Base-by-base conservation (phyloP, 805 yeast species). In the Saturnispora ahearnii region DNA sequence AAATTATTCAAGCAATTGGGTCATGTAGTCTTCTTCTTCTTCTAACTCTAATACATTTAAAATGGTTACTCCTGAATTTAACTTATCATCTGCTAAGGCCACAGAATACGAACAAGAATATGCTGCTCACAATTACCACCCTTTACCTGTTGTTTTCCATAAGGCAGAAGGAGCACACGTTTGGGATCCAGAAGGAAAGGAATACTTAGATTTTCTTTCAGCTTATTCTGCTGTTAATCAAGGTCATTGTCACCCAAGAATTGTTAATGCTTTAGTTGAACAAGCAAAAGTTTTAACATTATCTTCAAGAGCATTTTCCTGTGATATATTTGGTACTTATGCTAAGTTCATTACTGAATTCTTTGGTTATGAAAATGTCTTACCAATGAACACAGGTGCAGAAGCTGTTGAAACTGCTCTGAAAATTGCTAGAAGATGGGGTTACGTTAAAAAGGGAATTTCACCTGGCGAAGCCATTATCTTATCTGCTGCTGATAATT, bases 351-450 rank as follows among this genome's bases (percentile, higher is more conserved):
- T 88, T 53, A 88, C 96, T 48, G 93, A 89, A 64, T 90, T 72
- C 64, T 91, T 91, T 72, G 77, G 82, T 63, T 91, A 87, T 69
- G 98, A 91, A 62, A 82, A 81, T 84, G 91, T 91, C 10, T 73
- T 91, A 64, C 98, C 98, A 57, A 91, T 90, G 97, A 91, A 91
- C 73, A 91, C 98, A 12, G 98, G 98, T 65, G 97, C 97, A 37
- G 98, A 91, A 72, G 98, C 98, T 9, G 98, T 91, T 40, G 98
- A 91, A 72, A 87, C 96, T 38, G 96, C 86, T 29, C 73, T 91
- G 64, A 91, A 91, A 69, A 73, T 91, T 53, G 97, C 97, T 46
- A 83, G 98, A 77, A 83, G 91, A 73, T 91, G 98, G 98, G 98
- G 97, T 50, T 91, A 90, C 73, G 76, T 76, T 60, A 81, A 79